phyloP scores from a whole-genome alignment of 1,284 basidiomycete genomes.

The Austroboletus niveus region DNA sequence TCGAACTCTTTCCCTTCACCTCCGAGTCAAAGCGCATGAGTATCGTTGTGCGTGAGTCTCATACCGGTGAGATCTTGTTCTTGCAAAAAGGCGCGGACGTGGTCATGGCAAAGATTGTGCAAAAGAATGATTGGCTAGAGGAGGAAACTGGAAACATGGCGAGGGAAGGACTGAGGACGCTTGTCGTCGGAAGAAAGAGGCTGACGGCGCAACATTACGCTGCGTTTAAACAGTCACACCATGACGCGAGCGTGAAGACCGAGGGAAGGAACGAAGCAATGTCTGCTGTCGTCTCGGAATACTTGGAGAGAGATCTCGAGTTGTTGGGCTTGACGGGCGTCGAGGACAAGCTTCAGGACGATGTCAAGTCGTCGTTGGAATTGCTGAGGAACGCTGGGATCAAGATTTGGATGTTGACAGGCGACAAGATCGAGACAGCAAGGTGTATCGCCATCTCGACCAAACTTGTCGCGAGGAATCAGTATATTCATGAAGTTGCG shows the following conservation, averaged over 20 bases:
- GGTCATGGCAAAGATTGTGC: slow-evolving; percentile 93
- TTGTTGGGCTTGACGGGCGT: slow-evolving; percentile 94
- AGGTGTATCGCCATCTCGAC: slow-evolving; percentile 98
- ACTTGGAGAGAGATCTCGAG: slow-evolving; percentile 89
- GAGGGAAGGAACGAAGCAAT: slow-evolving; percentile 85
- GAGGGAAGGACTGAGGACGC: slow-evolving; percentile 90
- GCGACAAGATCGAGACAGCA: slow-evolving; percentile 99
- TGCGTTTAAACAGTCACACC: slow-evolving; percentile 76
- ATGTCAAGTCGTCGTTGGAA: slow-evolving; percentile 93
- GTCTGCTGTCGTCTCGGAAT: slow-evolving; percentile 68
- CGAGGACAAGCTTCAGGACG: slow-evolving; percentile 98
- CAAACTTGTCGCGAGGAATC: slow-evolving; percentile 92
- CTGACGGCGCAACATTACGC: slow-evolving; percentile 70
- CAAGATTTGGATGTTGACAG: slow-evolving; percentile 99
- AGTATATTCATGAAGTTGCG: slow-evolving; percentile 96
- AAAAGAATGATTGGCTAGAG: slow-evolving; percentile 98
- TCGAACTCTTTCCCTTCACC: slow-evolving; percentile 97
- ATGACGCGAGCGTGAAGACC: slow-evolving; percentile 73
- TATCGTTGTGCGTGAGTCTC: slow-evolving; percentile 84
- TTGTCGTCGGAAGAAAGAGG: slow-evolving; percentile 87
- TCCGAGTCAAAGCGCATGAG: slow-evolving; percentile 99
- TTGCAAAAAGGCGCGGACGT: slow-evolving; percentile 98
- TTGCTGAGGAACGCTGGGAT: slow-evolving; percentile 93
- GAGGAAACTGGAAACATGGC: slow-evolving; percentile 99
- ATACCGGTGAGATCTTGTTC: slow-evolving; percentile 81